Evolutionary conservation across 2,329 filamentous ascomycete species (phyloP).

Genomic region (Lecanicillium sp.): DNA sequence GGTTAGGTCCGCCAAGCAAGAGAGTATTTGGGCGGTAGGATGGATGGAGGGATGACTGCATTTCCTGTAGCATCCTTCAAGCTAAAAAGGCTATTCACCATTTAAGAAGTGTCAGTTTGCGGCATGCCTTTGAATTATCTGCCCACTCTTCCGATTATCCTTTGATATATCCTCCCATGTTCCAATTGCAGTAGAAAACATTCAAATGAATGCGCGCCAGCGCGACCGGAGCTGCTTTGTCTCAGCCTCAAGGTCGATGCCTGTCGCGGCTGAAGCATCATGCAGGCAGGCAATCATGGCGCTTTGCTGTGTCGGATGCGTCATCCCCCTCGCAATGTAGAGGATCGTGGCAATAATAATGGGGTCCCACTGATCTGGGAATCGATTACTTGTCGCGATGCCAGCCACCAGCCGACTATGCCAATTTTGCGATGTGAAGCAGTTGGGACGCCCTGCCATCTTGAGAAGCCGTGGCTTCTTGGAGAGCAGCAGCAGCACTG

Average conservation of each 20-base stretch:
- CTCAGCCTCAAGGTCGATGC: slow-evolving; percentile 12
- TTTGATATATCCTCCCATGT: too few species aligned
- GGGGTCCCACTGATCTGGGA: slow-evolving; percentile 24
- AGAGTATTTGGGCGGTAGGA: too few species aligned
- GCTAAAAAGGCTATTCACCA: too few species aligned
- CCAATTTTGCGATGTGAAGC: slow-evolving; percentile 15
- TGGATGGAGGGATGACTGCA: too few species aligned
- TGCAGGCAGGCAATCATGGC: slow-evolving; percentile 13
- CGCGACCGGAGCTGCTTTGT: slow-evolving; percentile 3
- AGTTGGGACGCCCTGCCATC: slow-evolving; percentile 5
- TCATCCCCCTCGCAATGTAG: slow-evolving; percentile 17
- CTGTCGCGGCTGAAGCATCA: slow-evolving; percentile 10
- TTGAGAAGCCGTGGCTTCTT: slow-evolving; percentile 14
- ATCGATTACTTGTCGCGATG: slow-evolving; percentile 18
- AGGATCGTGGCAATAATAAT: slow-evolving; percentile 18
- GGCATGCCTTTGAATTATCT: too few species aligned
- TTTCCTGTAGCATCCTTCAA: too few species aligned
- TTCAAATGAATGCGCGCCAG: slow-evolving; percentile 4
- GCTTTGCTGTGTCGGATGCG: slow-evolving; percentile 18
- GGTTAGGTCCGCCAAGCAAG: too few species aligned
- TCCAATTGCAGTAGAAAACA: too few species aligned
- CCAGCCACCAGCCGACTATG: slow-evolving; percentile 22
- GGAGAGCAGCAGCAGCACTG: slow-evolving; percentile 13
- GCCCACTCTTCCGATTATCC: too few species aligned
- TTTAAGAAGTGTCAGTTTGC: too few species aligned